Evolutionary conservation across 2,329 filamentous ascomycete genomes (phyloP), one percentile per base, ranked within the genome.

Genomic region (Fusarium virguliforme): DNA sequence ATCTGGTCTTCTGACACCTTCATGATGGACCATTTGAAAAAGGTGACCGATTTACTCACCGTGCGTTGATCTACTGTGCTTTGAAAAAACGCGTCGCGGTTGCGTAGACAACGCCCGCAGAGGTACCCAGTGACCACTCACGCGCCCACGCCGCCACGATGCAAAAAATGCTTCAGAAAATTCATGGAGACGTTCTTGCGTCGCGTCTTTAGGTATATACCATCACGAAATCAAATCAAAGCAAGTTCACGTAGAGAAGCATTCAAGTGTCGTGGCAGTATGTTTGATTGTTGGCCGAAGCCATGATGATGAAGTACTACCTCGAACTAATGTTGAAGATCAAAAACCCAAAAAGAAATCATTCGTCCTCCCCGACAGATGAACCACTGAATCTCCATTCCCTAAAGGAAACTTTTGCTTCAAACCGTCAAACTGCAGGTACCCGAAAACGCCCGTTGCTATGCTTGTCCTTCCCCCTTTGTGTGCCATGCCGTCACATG

Each of bases 361-460:
- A 4, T 18, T 50, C 15, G 26, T 30, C 10, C 26, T 18, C 43
- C 26, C 43, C 43, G 43, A 12, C 43, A 50, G 43, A 50, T 30
- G 55, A 50, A 40, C 34, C 46, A 68, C 22, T 62, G 65, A 66
- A 26, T 55, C 35, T 18, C 57, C 41, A 55, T 30, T 24, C 43
- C 62, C 61, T 46, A 13, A 26, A 46, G 37, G 46, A 54, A 43
- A 35, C 51, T 43, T 18, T 62, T 54, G 35, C 32, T 62, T 48
- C 18, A 18, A 65, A 37, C 51, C 43, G 41, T 35, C 34, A 10
- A 34, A 38, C 59, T 65, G 63, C 59, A 65, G 63, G 43, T 57
- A 32, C 41, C 54, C 38, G 43, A 51, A 6, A 13, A 18, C 18
- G 18, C 18, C 48, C 34, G n/a, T 32, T 57, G 60, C 32, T 6